A percentile compares a stretch with the other conserved stretches of the same genome.
phyloP scores from a whole-genome alignment of 768 basidiomycete genomes.

The Russula sp. region DNA sequence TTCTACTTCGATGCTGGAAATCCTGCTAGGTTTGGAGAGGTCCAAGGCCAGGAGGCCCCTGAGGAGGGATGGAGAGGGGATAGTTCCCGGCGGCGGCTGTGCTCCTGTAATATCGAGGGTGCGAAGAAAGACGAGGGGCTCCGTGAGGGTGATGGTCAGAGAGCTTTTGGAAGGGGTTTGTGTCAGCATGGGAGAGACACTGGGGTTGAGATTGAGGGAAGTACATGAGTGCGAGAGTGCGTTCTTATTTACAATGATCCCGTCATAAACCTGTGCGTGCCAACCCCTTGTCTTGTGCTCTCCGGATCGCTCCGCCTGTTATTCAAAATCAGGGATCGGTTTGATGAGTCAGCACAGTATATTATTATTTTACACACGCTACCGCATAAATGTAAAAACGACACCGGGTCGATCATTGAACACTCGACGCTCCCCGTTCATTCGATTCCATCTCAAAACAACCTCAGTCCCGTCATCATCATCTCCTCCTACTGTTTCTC shows the following conservation, averaged over 20 bases:
- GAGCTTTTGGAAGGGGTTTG: constrained; percentile 32
- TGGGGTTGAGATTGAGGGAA: too few relatives aligned
- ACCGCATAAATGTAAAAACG: not conserved
- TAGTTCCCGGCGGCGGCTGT: constrained; percentile 24
- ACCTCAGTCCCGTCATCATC: not conserved
- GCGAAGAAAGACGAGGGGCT: constrained; percentile 49
- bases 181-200: not conserved
- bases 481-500: not conserved
- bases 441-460: constrained; percentile 8
- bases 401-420: constrained; percentile 3
- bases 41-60: constrained; percentile 58
- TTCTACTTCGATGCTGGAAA: constrained; percentile 79
- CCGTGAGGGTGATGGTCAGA: constrained; percentile 42
- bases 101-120: constrained; percentile 32
- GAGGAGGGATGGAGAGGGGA: constrained; percentile 46
- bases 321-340: too few relatives aligned
- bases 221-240: too few relatives aligned
- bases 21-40: constrained; percentile 70
- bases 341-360: too few relatives aligned
- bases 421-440: not conserved
- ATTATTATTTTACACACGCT: too few relatives aligned
- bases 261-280: too few relatives aligned
- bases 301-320: too few relatives aligned
- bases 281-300: too few relatives aligned
- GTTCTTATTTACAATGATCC: too few relatives aligned